Conservation (phyloP, 495 filamentous ascomycete species). For the Arthonia radiata region DNA sequence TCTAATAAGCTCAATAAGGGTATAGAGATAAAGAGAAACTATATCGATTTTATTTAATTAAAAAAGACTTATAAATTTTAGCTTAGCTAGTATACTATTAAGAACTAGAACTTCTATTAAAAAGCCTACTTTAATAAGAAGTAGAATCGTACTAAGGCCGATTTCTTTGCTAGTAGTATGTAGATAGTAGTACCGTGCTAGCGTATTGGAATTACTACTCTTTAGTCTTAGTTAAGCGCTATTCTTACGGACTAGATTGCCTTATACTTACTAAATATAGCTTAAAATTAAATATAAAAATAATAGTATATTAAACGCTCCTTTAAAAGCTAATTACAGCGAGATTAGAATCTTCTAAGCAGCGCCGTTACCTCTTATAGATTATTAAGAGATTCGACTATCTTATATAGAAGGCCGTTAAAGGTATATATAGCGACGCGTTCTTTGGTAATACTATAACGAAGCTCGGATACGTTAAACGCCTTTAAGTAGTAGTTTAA, state of each 20-base stretch:
- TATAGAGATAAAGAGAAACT: constrained; percentile 8
- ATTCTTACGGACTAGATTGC: constrained; percentile 31
- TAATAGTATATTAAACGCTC: constrained; percentile 9
- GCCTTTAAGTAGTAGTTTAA: constrained; percentile 34
- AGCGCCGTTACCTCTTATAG: constrained; percentile 25
- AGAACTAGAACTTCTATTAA: constrained; percentile 7
- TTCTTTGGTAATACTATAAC: constrained; percentile 28
- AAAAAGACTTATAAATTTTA: constrained; percentile 6
- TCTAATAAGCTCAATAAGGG: constrained; percentile 8
- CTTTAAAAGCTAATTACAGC: constrained; percentile 24
- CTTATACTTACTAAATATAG: constrained; percentile 28
- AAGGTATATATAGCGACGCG: constrained; percentile 28
- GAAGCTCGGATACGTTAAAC: constrained; percentile 16
- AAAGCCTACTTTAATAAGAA: constrained; percentile 4
- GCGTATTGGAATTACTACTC: constrained; percentile 21
- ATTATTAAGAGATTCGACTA: constrained; percentile 24
- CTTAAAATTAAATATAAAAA: constrained; percentile 24
- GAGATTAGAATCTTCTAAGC: constrained; percentile 22
- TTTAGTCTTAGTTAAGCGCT: constrained; percentile 27
- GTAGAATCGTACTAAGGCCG: constrained; percentile 14
- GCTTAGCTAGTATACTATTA: constrained; percentile 11
- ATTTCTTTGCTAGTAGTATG: constrained; percentile 21
- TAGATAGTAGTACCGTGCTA: constrained; percentile 19
- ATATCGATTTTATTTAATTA: constrained; percentile 6
- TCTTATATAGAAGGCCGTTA: constrained; percentile 23